These are phyloP conservation scores for Punctularia strigosozonata DNA, from an alignment of 768 basidiomycete genomes.

Conservation along the genomic window DNA sequence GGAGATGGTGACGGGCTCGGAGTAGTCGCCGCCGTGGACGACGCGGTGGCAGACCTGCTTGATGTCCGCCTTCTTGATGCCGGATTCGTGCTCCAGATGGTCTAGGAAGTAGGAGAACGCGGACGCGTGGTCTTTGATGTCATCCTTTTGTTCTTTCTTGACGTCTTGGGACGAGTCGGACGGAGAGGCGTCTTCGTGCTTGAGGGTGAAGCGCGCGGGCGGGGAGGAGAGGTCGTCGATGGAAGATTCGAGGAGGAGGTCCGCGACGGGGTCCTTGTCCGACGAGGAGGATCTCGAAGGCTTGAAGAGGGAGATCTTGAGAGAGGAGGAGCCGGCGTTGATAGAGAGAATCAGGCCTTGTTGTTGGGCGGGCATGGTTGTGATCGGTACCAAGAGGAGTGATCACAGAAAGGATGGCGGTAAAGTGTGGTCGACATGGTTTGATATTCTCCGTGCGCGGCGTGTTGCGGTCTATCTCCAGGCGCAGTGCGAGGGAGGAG, in stretches of 20 bases:
- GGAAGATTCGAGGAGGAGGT: conserved; percentile 37
- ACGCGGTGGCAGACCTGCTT: conserved; percentile 61
- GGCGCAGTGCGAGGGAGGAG: too few species aligned
- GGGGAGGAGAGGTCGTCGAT: conserved; percentile 48
- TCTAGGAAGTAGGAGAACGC: conserved; percentile 54
- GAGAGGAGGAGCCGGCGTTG: conserved; percentile 78
- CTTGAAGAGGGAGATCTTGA: conserved; percentile 63
- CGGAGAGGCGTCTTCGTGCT: conserved; percentile 6
- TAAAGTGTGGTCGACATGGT: too few species aligned
- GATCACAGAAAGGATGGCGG: too few species aligned
- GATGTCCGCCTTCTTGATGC: conserved; percentile 33
- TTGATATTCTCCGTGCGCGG: too few species aligned
- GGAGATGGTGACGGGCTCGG: conserved; percentile 57
- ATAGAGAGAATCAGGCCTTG: conserved; percentile 47
- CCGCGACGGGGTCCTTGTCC: conserved; percentile 22
- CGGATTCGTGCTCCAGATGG: conserved; percentile 27
- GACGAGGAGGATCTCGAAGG: conserved; percentile 13
- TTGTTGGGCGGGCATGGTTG: neutral
- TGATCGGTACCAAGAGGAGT: too few species aligned
- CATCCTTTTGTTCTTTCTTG: conserved; percentile 24
- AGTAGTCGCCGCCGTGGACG: conserved; percentile 80
- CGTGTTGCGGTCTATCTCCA: too few species aligned
- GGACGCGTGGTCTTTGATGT: conserved; percentile 43
- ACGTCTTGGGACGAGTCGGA: conserved; percentile 19
- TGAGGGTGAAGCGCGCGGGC: conserved; percentile 39